Evolutionary conservation across 176 grass and related monocot genomes (phyloP).

Genomic region (Cenchrus americanus): DNA sequence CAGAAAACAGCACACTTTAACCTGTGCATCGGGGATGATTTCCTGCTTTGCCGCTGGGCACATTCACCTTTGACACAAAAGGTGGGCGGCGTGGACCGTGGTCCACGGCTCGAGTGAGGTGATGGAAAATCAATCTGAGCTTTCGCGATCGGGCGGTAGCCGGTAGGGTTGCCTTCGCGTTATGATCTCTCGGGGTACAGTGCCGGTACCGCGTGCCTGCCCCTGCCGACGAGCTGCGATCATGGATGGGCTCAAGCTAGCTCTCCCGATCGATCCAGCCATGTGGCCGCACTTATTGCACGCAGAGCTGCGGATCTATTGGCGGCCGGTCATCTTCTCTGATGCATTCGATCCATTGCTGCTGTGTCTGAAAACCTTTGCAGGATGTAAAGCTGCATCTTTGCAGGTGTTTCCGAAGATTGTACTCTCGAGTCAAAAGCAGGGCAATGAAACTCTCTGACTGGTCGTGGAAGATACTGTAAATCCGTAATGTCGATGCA

Average conservation of each 20-base stretch:
- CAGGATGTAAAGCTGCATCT: neutral
- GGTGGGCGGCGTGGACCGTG: neutral
- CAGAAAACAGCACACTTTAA: neutral
- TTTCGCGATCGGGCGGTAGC: constrained; percentile 22
- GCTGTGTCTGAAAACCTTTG: no score
- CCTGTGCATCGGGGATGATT: constrained; percentile 1
- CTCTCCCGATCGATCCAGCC: constrained; percentile 23
- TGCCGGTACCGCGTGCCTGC: neutral
- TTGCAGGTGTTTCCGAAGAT: constrained; percentile 9
- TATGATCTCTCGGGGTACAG: constrained; percentile 31
- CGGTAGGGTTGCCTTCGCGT: constrained; percentile 20
- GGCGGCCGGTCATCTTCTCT: constrained; percentile 1
- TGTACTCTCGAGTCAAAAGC: constrained; percentile 35
- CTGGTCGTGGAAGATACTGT: neutral
- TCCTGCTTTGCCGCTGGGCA: neutral
- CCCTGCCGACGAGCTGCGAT: constrained; percentile 34
- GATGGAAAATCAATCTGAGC: constrained; percentile 1
- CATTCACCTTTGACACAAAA: neutral
- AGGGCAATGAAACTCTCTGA: neutral
- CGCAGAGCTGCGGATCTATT: constrained; percentile 5
- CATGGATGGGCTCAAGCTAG: constrained; percentile 10
- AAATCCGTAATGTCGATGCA: neutral
- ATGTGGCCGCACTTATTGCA: constrained; percentile 37
- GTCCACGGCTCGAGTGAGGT: neutral
- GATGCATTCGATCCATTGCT: neutral